phyloP scores from a whole-genome alignment of 495 filamentous ascomycete species.

The Penicillium goetzii region DNA sequence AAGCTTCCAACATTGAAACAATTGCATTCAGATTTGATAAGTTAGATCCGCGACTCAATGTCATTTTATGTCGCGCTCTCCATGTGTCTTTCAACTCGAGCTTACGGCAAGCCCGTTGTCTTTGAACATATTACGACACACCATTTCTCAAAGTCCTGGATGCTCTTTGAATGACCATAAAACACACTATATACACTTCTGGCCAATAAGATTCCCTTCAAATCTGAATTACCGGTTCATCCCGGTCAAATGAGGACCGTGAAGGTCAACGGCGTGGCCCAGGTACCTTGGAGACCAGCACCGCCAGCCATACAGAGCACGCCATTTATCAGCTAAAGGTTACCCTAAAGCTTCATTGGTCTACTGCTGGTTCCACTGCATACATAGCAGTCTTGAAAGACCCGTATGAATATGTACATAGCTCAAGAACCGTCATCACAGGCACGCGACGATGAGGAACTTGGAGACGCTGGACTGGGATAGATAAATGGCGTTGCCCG shows the following conservation, averaged over 20 bases:
- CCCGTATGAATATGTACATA: constrained; percentile 16
- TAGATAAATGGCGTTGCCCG: constrained; percentile 25
- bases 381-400: constrained; percentile 20
- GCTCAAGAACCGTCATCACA: constrained; percentile 11
- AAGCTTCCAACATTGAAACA: not conserved
- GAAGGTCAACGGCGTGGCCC: constrained; percentile 22
- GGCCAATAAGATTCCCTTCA: constrained; percentile 14
- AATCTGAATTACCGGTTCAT: constrained; percentile 12
- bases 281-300: constrained; percentile 34
- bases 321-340: constrained; percentile 28
- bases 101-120: not conserved
- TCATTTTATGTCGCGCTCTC: not conserved
- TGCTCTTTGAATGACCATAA: not conserved
- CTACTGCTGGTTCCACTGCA: constrained; percentile 1
- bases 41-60: not conserved
- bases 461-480: constrained; percentile 26
- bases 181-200: not conserved
- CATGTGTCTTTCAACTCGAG: not conserved
- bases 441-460: constrained; percentile 28
- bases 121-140: not conserved
- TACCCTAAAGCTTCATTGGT: constrained; percentile 19
- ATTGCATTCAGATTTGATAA: not conserved
- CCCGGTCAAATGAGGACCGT: constrained; percentile 33
- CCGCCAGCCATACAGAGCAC: constrained; percentile 22
- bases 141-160: not conserved